Conservation (phyloP, 257 asterid genomes). For the Mitragyna speciosa region DNA sequence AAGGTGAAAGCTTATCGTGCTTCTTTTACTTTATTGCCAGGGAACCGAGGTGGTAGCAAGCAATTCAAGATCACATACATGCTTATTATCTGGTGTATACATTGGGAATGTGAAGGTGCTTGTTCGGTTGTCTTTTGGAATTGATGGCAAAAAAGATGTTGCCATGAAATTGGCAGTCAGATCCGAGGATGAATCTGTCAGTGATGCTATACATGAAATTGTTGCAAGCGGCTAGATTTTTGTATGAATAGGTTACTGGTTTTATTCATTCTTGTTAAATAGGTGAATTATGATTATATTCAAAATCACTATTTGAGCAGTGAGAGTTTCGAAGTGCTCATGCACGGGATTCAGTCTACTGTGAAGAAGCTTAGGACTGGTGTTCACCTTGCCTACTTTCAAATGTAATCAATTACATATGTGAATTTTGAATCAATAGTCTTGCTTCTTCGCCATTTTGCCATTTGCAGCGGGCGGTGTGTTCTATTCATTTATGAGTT, state of each 20-base stretch:
- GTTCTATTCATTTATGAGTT: not conserved
- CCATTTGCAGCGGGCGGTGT: not conserved
- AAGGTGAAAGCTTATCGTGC: not conserved
- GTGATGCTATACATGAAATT: constrained; percentile 90
- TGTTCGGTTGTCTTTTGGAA: constrained; percentile 84
- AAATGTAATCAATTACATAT: not conserved
- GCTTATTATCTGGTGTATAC: constrained; percentile 89
- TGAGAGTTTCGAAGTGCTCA: not conserved
- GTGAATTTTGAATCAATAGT: constrained; percentile 1
- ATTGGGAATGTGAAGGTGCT: constrained; percentile 90
- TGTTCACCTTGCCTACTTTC: not conserved
- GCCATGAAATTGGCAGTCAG: constrained; percentile 97
- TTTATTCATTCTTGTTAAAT: constrained; percentile 2
- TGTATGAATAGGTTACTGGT: not conserved
- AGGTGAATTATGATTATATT: constrained; percentile 9
- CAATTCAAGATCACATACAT: constrained; percentile 90
- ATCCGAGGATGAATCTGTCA: constrained; percentile 76
- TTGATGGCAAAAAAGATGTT: constrained; percentile 79
- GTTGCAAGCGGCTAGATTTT: constrained; percentile 77
- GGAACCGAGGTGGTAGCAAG: constrained; percentile 81
- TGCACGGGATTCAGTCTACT: not conserved
- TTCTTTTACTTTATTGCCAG: constrained; percentile 36
- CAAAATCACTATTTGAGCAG: not conserved
- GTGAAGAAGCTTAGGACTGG: constrained; percentile 1
- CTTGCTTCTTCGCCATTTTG: not conserved